phyloP scores from a whole-genome alignment of 371 early-diverging fungal genomes.

The Apophysomyces trapeziformis region DNA sequence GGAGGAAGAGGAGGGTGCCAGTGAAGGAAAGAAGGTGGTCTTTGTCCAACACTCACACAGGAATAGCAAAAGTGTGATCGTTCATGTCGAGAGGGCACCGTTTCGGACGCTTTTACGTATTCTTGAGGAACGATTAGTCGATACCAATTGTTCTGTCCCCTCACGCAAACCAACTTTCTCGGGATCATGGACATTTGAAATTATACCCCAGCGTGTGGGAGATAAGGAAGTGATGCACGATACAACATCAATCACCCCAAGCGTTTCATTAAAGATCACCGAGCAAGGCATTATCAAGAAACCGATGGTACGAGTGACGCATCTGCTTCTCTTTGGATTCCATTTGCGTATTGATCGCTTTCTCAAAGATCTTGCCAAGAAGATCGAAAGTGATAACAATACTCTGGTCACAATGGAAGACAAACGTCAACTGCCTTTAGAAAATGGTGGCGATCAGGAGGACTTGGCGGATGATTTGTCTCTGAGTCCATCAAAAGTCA shows the following conservation, averaged over 20 bases:
- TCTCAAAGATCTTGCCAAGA: slow-evolving; percentile 39
- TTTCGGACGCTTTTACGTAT: slow-evolving; percentile 36
- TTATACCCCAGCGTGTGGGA: slow-evolving; percentile 16
- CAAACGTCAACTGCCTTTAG: background rate
- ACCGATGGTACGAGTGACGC: slow-evolving; percentile 42
- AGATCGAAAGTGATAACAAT: slow-evolving; percentile 23
- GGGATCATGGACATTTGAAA: slow-evolving; percentile 35
- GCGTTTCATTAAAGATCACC: slow-evolving; percentile 36
- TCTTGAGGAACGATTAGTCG: slow-evolving; percentile 34
- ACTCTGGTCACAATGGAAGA: background rate
- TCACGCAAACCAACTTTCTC: slow-evolving; percentile 31
- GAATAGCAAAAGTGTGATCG: slow-evolving; percentile 33
- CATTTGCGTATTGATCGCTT: slow-evolving; percentile 49
- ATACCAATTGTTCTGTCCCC: slow-evolving; percentile 1
- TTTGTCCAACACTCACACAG: slow-evolving; percentile 42
- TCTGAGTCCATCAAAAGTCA: slow-evolving; percentile 18
- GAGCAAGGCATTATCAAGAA: slow-evolving; percentile 50
- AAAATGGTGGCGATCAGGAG: slow-evolving; percentile 18
- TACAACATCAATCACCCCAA: background rate
- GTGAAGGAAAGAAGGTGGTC: slow-evolving; percentile 16
- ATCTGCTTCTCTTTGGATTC: slow-evolving; percentile 45
- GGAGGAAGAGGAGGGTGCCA: slow-evolving; percentile 26
- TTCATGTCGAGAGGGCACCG: slow-evolving; percentile 40
- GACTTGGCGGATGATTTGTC: slow-evolving; percentile 12
- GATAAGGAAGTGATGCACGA: slow-evolving; percentile 21